These are phyloP conservation scores for Euphorbia corollata DNA, from an alignment of 441 rosid species.

Conservation along the genomic window DNA sequence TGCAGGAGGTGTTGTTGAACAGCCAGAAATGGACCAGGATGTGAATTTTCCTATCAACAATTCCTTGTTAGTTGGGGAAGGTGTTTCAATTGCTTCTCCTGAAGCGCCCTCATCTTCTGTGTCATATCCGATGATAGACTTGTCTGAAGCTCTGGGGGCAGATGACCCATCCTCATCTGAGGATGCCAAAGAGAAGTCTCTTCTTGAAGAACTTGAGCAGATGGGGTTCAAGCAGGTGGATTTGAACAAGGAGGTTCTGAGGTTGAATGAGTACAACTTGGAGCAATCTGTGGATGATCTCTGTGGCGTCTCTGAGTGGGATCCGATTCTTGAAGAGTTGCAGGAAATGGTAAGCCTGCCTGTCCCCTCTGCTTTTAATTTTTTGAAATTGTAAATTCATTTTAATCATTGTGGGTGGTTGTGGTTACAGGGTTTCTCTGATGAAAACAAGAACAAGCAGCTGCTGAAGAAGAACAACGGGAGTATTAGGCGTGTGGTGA, in stretches of 20 bases:
- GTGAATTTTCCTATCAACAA: slow-evolving; percentile 33
- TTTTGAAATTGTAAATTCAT: background rate
- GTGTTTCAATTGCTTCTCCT: slow-evolving; percentile 25
- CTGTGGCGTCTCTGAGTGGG: slow-evolving; percentile 80
- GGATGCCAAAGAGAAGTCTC: slow-evolving; percentile 27
- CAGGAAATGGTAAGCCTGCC: slow-evolving; percentile 62
- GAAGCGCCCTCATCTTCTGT: slow-evolving; percentile 20
- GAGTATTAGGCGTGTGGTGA: slow-evolving; percentile 81
- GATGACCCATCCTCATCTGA: slow-evolving; percentile 9
- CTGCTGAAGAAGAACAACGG: slow-evolving; percentile 91
- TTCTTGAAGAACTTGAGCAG: slow-evolving; percentile 75
- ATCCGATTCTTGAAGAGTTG: slow-evolving; percentile 82
- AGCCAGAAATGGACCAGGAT: slow-evolving; percentile 34
- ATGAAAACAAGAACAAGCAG: slow-evolving; percentile 64
- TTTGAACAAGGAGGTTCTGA: slow-evolving; percentile 79
- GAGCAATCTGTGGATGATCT: slow-evolving; percentile 73
- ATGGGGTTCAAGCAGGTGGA: slow-evolving; percentile 94
- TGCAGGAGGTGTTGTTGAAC: slow-evolving; percentile 22
- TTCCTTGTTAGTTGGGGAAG: slow-evolving; percentile 30
- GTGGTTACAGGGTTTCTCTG: slow-evolving; percentile 59
- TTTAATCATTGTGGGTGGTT: background rate
- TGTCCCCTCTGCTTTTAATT: too few species aligned
- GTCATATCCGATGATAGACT: slow-evolving; percentile 37
- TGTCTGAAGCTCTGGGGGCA: slow-evolving; percentile 21
- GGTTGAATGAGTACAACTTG: slow-evolving; percentile 66